These are phyloP conservation scores for Paramecium sonneborni DNA, from an alignment of 73 alveolate species.

Conservation along the genomic window DNA sequence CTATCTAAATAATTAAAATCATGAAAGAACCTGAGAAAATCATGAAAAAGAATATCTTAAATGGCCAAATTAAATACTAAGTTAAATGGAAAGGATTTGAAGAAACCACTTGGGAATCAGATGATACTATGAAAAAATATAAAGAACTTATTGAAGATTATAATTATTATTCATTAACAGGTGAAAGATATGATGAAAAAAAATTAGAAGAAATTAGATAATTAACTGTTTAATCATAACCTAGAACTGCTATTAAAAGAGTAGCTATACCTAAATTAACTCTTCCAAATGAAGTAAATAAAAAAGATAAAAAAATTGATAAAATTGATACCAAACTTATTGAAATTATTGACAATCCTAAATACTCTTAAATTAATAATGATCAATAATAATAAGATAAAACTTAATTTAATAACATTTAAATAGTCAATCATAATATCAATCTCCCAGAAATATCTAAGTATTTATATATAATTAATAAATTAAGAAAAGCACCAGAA, in stretches of 20 bases:
- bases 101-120: constrained; percentile 44
- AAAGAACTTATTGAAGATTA: constrained; percentile 37
- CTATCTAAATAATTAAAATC: neutral
- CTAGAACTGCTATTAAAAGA: constrained; percentile 4
- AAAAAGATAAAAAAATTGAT: neutral
- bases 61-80: neutral
- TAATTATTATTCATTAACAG: constrained; percentile 14
- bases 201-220: constrained; percentile 23
- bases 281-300: neutral
- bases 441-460: neutral
- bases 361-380: neutral
- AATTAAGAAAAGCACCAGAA: neutral
- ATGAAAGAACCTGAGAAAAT: constrained; percentile 35
- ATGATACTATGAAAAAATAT: neutral
- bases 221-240: neutral
- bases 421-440: neutral
- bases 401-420: neutral
- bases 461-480: neutral
- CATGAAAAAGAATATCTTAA: neutral
- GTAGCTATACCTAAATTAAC: neutral
- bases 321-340: neutral
- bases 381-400: neutral
- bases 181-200: constrained; percentile 53
- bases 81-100: constrained; percentile 55
- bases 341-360: neutral